Evolutionary conservation across 2,329 filamentous ascomycete genomes (phyloP).

Genomic region (Gnomoniopsis smithogilvyi): DNA sequence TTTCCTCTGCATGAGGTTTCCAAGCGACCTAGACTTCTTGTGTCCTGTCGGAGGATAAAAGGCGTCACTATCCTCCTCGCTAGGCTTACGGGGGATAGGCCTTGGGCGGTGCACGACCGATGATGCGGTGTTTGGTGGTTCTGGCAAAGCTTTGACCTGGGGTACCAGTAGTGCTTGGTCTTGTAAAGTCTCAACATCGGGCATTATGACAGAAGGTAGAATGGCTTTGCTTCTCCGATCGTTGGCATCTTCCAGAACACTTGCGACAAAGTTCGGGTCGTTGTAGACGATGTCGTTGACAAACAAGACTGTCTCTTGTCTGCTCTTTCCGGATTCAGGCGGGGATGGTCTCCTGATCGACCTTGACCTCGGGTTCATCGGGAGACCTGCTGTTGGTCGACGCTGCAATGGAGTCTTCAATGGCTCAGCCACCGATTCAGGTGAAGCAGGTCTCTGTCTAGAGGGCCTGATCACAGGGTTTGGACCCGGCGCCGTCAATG

Average conservation of each 20-base stretch:
- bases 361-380: slow-evolving; percentile 42
- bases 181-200: slow-evolving; percentile 19
- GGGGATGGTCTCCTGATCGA: slow-evolving; percentile 27
- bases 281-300: slow-evolving; percentile 55
- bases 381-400: slow-evolving; percentile 44
- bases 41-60: slow-evolving; percentile 42
- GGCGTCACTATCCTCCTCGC: slow-evolving; percentile 40
- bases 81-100: slow-evolving; percentile 49
- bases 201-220: slow-evolving; percentile 7
- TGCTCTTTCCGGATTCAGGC: slow-evolving; percentile 25
- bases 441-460: slow-evolving; percentile 25
- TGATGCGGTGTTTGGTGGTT: slow-evolving; percentile 21
- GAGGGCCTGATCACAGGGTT: slow-evolving; percentile 28
- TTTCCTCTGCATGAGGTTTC: slow-evolving; percentile 42
- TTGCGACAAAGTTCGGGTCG: slow-evolving; percentile 45
- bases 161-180: not conserved
- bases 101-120: slow-evolving; percentile 54
- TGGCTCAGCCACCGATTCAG: slow-evolving; percentile 30
- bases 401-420: slow-evolving; percentile 39
- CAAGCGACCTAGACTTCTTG: slow-evolving; percentile 47
- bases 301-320: slow-evolving; percentile 51
- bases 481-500: not conserved
- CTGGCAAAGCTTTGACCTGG: slow-evolving; percentile 4
- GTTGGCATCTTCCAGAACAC: slow-evolving; percentile 44
- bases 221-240: slow-evolving; percentile 26